A percentile compares a stretch with the other conserved stretches of the same genome.
These are phyloP conservation scores for Ceratonia siliqua DNA, from an alignment of 306 rosid genomes.

Conservation along the genomic window DNA sequence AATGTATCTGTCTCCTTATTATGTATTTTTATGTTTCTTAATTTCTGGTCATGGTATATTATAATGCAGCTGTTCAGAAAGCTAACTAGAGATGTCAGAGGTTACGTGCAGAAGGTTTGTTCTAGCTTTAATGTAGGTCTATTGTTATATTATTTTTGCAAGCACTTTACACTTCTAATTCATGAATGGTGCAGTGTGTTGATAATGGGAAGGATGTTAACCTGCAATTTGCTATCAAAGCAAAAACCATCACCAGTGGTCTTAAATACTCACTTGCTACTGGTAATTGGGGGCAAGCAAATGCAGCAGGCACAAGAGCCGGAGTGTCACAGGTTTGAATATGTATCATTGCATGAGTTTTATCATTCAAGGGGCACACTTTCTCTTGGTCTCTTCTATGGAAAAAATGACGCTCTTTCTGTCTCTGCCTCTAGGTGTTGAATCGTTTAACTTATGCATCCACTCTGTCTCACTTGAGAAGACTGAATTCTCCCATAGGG, in stretches of 20 bases:
- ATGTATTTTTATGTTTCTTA: neutral
- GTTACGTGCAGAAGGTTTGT: conserved; percentile 88
- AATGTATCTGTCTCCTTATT: neutral
- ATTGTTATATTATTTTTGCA: conserved; percentile 15
- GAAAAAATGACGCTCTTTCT: neutral
- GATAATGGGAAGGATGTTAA: conserved; percentile 98
- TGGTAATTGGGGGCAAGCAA: conserved; percentile 99
- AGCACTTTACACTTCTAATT: conserved; percentile 26
- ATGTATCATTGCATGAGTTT: neutral
- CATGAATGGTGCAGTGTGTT: conserved; percentile 73
- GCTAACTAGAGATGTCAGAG: conserved; percentile 92
- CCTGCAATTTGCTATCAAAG: conserved; percentile 98
- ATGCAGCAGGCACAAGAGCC: conserved; percentile 99
- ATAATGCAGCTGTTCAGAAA: conserved; percentile 88
- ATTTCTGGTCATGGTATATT: conserved; percentile 25
- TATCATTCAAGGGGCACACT: neutral
- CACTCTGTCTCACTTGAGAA: conserved; percentile 89
- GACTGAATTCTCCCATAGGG: conserved; percentile 96
- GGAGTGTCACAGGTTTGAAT: conserved; percentile 92
- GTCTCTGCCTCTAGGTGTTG: conserved; percentile 60
- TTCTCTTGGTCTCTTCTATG: neutral
- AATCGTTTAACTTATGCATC: conserved; percentile 97
- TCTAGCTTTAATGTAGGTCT: conserved; percentile 1
- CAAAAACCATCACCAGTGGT: conserved; percentile 98
- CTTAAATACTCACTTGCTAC: conserved; percentile 98